Evolutionary conservation across 2,329 filamentous ascomycete species (phyloP).

Genomic region (Massarina eburnea): DNA sequence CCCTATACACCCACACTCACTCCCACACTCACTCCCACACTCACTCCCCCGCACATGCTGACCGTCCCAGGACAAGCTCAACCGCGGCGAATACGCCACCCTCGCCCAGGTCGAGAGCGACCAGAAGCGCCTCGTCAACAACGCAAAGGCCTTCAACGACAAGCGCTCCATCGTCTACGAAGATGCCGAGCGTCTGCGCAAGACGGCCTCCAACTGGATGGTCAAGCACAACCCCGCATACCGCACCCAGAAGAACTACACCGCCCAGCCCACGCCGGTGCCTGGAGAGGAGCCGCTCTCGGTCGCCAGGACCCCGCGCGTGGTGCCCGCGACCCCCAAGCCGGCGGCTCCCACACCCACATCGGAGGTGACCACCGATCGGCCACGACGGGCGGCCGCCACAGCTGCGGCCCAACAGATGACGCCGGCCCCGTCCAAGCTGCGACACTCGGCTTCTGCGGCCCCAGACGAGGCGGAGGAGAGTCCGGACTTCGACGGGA

Average conservation of each 20-base stretch:
- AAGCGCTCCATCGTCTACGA: slow-evolving; percentile 73
- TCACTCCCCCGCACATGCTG: background rate
- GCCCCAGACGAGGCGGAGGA: slow-evolving; percentile 24
- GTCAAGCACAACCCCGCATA: slow-evolving; percentile 84
- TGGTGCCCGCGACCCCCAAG: slow-evolving; percentile 27
- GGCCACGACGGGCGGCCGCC: slow-evolving; percentile 37
- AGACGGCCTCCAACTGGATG: slow-evolving; percentile 87
- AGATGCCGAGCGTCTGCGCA: slow-evolving; percentile 83
- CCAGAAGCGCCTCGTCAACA: slow-evolving; percentile 83
- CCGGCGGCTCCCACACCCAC: slow-evolving; percentile 17
- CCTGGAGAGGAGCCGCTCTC: slow-evolving; percentile 55
- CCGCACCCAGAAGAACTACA: slow-evolving; percentile 64
- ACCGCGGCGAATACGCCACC: slow-evolving; percentile 66
- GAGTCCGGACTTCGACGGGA: slow-evolving; percentile 63
- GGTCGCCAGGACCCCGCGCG: slow-evolving; percentile 29
- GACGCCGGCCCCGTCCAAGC: slow-evolving; percentile 39
- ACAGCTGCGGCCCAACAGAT: slow-evolving; percentile 21
- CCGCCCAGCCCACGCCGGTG: slow-evolving; percentile 72
- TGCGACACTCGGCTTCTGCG: slow-evolving; percentile 31
- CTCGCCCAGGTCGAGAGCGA: slow-evolving; percentile 79
- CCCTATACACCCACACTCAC: background rate
- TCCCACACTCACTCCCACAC: background rate
- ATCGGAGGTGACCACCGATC: slow-evolving; percentile 20
- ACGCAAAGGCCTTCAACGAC: slow-evolving; percentile 82
- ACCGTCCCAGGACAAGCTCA: slow-evolving; percentile 63